phyloP scores from a whole-genome alignment of 352 stramenopile genomes.

The Globisporangium polare region DNA sequence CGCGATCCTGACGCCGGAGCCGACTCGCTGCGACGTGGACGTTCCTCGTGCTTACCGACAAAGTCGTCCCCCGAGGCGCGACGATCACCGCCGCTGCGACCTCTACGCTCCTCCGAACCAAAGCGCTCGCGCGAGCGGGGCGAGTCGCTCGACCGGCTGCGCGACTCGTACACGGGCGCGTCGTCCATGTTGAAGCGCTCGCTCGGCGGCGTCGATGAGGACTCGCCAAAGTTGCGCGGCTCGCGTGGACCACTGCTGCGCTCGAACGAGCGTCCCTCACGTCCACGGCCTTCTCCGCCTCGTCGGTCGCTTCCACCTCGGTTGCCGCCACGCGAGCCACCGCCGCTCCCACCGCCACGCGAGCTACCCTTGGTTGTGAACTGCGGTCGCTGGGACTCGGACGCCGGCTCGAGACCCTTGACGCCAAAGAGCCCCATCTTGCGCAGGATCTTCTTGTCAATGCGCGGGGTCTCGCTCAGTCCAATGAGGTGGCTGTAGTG shows the following conservation, averaged over 20 bases:
- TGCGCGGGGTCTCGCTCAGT: conserved; percentile 58
- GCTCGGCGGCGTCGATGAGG: neutral
- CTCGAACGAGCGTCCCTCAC: neutral
- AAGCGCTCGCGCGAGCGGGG: conserved; percentile 1
- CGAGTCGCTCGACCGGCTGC: neutral
- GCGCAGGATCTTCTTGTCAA: conserved; percentile 86
- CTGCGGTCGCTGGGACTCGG: conserved; percentile 11
- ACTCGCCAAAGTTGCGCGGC: conserved; percentile 18
- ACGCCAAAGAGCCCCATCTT: conserved; percentile 88
- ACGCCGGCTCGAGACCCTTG: conserved; percentile 47
- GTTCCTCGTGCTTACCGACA: neutral
- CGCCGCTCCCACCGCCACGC: neutral
- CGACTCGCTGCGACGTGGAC: conserved; percentile 5
- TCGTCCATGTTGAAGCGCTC: conserved; percentile 14
- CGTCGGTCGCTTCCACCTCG: neutral
- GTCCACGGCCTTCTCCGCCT: neutral
- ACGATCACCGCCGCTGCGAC: neutral
- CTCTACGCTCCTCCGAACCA: neutral
- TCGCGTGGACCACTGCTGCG: neutral
- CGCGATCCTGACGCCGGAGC: neutral
- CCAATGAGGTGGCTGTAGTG: conserved; percentile 56
- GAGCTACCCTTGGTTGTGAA: conserved; percentile 16
- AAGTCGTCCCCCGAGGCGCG: neutral
- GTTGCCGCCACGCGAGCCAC: neutral
- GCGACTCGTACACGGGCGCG: neutral